Conservation (phyloP, 306 rosid genomes). For the Sesbania bispinosa region DNA sequence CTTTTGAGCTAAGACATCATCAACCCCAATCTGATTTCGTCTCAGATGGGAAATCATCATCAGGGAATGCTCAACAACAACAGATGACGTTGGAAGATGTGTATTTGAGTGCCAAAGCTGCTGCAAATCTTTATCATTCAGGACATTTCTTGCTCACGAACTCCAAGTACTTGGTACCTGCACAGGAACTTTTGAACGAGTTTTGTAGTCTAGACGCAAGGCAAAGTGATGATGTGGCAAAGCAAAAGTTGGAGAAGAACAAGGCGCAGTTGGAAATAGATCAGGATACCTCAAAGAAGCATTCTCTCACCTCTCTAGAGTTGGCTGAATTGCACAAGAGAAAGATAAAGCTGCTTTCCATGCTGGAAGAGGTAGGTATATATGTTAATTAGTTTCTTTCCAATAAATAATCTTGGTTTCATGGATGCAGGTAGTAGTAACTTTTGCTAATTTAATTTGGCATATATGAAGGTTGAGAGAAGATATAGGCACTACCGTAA, state of each 20-base stretch:
- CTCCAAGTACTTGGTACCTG: constrained; percentile 63
- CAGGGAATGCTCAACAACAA: constrained; percentile 33
- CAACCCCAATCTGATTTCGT: constrained; percentile 30
- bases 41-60: constrained; percentile 32
- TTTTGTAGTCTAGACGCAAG: constrained; percentile 67
- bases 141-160: constrained; percentile 47
- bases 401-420: too few relatives aligned
- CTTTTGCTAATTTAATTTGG: background rate
- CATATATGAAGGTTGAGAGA: constrained; percentile 58
- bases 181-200: constrained; percentile 74
- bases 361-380: constrained; percentile 96
- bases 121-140: constrained; percentile 23
- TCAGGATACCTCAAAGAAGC: constrained; percentile 52
- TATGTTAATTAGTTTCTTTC: background rate
- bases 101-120: constrained; percentile 28
- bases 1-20: constrained; percentile 66
- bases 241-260: constrained; percentile 41
- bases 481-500: constrained; percentile 85
- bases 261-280: constrained; percentile 55
- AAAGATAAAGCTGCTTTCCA: constrained; percentile 72
- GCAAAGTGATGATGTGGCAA: constrained; percentile 23
- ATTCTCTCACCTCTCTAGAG: constrained; percentile 57
- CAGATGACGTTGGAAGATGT: constrained; percentile 27
- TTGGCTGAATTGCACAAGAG: constrained; percentile 77
- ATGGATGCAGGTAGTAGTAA: too few relatives aligned